Percentiles rank a stretch among this genome's conserved stretches.
These are phyloP conservation scores for Lactarius sp. DNA, from an alignment of 768 basidiomycete species.

Conservation along the genomic window DNA sequence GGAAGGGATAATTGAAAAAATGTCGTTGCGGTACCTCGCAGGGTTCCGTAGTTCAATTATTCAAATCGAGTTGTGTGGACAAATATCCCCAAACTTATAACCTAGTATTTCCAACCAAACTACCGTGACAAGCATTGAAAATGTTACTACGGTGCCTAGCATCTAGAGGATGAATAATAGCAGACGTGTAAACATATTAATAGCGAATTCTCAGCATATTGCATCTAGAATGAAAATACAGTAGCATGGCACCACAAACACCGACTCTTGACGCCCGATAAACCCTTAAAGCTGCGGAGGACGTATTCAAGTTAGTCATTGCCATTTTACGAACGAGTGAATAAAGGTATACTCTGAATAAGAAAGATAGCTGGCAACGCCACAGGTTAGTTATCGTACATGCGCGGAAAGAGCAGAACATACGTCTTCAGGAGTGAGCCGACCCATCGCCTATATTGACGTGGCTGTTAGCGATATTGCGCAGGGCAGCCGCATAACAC, in stretches of 20 bases:
- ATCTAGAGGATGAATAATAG: neutral
- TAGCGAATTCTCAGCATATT: neutral
- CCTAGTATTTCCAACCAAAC: neutral
- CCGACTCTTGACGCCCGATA: neutral
- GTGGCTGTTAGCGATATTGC: slow-evolving; percentile 16
- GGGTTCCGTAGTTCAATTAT: neutral
- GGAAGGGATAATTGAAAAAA: neutral
- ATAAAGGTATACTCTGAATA: slow-evolving; percentile 40
- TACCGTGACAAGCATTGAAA: neutral
- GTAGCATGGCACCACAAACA: neutral
- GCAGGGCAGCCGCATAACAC: slow-evolving; percentile 26
- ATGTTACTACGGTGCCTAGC: neutral
- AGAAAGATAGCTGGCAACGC: slow-evolving; percentile 37
- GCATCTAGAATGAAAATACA: neutral
- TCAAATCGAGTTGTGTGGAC: neutral
- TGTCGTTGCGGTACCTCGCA: too few relatives aligned
- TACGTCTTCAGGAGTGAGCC: slow-evolving; percentile 78
- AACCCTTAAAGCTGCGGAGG: slow-evolving; percentile 6
- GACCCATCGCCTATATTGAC: slow-evolving; percentile 72
- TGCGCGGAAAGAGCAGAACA: slow-evolving; percentile 17
- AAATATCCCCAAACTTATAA: slow-evolving; percentile 1
- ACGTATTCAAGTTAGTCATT: slow-evolving; percentile 5
- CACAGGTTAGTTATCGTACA: slow-evolving; percentile 10
- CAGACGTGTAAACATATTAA: neutral
- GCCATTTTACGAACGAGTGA: neutral